A percentile compares a stretch with the other conserved stretches of the same genome.
Evolutionary conservation across 768 basidiomycete genomes (phyloP).

Genomic region (Mycena sanguinolenta): DNA sequence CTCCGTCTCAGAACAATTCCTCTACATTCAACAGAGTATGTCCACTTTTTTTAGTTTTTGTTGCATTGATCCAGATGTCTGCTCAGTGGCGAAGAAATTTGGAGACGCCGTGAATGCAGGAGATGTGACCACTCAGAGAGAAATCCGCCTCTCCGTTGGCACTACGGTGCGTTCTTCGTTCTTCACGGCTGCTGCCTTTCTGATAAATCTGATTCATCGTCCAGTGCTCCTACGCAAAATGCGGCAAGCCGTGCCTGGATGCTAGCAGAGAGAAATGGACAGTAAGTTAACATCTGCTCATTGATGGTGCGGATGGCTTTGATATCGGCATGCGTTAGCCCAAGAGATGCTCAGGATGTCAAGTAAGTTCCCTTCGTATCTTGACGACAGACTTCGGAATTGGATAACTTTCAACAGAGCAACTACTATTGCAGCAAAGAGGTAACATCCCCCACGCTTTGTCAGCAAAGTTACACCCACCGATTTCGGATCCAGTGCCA

Average conservation of each 20-base stretch:
- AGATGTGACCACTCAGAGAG: slow-evolving; percentile 13
- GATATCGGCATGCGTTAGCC: slow-evolving; percentile 15
- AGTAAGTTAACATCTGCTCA: slow-evolving; percentile 12
- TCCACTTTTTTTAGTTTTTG: background rate
- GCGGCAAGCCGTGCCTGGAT: slow-evolving; percentile 27
- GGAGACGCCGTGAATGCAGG: slow-evolving; percentile 17
- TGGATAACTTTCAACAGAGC: slow-evolving; percentile 5
- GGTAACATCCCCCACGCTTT: slow-evolving; percentile 7
- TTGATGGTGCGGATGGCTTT: background rate
- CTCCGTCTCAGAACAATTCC: slow-evolving; percentile 12
- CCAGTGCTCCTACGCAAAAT: slow-evolving; percentile 25
- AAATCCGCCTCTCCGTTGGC: slow-evolving; percentile 26
- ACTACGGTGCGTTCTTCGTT: slow-evolving; percentile 6
- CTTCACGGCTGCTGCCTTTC: background rate
- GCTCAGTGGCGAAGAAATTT: slow-evolving; percentile 27
- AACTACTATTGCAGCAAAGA: slow-evolving; percentile 31
- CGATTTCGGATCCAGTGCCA: slow-evolving; percentile 46
- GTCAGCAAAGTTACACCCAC: slow-evolving; percentile 6
- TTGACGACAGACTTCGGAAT: background rate
- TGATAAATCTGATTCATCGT: background rate
- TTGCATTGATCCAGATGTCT: background rate
- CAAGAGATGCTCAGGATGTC: slow-evolving; percentile 29
- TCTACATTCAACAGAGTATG: slow-evolving; percentile 20
- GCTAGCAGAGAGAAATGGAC: slow-evolving; percentile 20
- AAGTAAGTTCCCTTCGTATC: slow-evolving; percentile 4